Conservation (phyloP, 2,329 filamentous ascomycete genomes). For the Xylaria sp. region DNA sequence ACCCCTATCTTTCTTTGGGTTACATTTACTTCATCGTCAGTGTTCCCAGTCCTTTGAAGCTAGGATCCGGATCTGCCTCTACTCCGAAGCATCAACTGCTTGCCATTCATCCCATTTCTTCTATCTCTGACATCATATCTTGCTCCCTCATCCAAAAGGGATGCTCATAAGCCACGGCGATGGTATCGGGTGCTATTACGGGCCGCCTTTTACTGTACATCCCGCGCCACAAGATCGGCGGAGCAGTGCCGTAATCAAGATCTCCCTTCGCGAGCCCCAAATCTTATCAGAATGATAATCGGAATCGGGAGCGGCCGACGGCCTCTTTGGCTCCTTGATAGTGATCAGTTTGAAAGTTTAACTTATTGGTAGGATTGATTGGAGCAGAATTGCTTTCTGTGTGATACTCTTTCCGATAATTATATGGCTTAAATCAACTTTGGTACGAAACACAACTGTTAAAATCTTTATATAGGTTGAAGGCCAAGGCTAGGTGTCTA, state of each 20-base stretch:
- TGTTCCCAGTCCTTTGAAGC: neutral
- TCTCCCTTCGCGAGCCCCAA: neutral
- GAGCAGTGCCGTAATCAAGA: constrained; percentile 7
- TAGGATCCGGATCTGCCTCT: neutral
- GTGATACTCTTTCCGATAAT: too few species aligned
- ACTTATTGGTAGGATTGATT: too few species aligned
- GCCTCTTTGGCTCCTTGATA: too few species aligned
- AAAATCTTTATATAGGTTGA: too few species aligned
- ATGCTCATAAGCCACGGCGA: neutral
- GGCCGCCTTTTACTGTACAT: constrained; percentile 2
- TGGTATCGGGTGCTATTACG: neutral
- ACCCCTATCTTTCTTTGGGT: neutral
- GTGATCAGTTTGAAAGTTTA: too few species aligned
- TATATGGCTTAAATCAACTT: too few species aligned
- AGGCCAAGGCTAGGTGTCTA: too few species aligned
- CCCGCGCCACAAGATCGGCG: constrained; percentile 27
- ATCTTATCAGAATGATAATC: neutral
- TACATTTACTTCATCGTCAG: neutral
- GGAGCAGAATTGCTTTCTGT: too few species aligned
- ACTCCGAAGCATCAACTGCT: constrained; percentile 3
- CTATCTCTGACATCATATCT: neutral
- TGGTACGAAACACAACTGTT: too few species aligned
- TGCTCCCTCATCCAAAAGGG: neutral
- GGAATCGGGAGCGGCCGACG: too few species aligned
- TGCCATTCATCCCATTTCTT: neutral